These are phyloP conservation scores for Scytalidium lignicola DNA, from an alignment of 2,329 filamentous ascomycete genomes.

Conservation along the genomic window DNA sequence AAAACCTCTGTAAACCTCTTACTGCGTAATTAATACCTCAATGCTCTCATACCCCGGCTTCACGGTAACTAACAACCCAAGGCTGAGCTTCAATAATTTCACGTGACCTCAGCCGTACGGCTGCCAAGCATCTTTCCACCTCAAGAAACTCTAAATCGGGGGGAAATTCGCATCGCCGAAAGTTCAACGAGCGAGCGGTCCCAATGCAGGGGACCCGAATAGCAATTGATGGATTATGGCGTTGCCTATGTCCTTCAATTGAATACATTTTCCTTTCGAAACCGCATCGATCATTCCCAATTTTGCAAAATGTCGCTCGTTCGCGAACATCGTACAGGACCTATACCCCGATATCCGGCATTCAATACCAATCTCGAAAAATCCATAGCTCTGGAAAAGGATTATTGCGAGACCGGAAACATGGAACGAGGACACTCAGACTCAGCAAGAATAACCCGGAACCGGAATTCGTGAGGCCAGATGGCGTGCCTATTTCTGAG, in stretches of 20 bases:
- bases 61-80: too few species aligned
- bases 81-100: not conserved
- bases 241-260: conserved; percentile 55
- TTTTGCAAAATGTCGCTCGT: conserved; percentile 3
- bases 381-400: conserved; percentile 9
- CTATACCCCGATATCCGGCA: not conserved
- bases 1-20: too few species aligned
- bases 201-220: conserved; percentile 30
- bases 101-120: not conserved
- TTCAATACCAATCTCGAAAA: conserved; percentile 3
- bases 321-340: not conserved
- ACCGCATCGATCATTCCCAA: not conserved
- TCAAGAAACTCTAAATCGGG: not conserved
- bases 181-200: not conserved
- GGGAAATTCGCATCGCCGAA: not conserved
- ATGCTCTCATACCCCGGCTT: too few species aligned
- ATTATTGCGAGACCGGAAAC: conserved; percentile 5
- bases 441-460: conserved; percentile 9
- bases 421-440: conserved; percentile 17
- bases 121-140: not conserved
- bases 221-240: conserved; percentile 55
- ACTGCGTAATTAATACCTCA: too few species aligned
- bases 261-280: conserved; percentile 34
- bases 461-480: conserved; percentile 15
- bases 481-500: conserved; percentile 27